Evolutionary conservation across 331 rosid species (phyloP), one percentile per base, ranked within the genome.

Genomic region (Pyrus hybrid): DNA sequence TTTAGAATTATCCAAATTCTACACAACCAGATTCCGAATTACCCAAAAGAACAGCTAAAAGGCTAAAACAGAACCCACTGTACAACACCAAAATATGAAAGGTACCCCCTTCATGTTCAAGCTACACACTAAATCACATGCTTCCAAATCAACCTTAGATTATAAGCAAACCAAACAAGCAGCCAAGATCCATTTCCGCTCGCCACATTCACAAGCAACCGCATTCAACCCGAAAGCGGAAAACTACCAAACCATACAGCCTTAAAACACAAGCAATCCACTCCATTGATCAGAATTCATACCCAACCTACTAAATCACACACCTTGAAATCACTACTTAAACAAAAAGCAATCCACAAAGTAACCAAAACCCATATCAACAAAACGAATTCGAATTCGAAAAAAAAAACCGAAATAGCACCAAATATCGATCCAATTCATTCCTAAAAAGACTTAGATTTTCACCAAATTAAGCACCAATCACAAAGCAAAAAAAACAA

Each of bases 121-220:
- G 77, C 6, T 18, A 73, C 9, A 43, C 29, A 26, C 68, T 71
- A 25, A 68, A 63, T 33, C 63, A 53, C 63, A 58, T 29, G 70
- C 49, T 26, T 51, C 21, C 54, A 75, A 67, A 70, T 37, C 66
- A 67, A 8, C 12, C 70, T 77, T 43, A 18, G 28, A 82, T 62
- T 10, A 58, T 56, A 74, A 70, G 67, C 58, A 69, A 47, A 53
- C 63, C 69, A 43, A 68, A 53, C 28, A 26, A 45, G 26, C 41
- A 57, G 7, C 9, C 56, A 74, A 7, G 43, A 74, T 68, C 61
- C 70, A 21, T 53, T 57, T 63, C 72, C 37, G 37, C 22, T 18
- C 57, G 37, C 21, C 51, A 65, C 57, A 56, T 32, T 23, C 28
- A 76, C n/a, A 74, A 57, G 54, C 77, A 70, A 76, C 57, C 4